phyloP scores from a whole-genome alignment of 768 basidiomycete genomes.

The Russula emetica region DNA sequence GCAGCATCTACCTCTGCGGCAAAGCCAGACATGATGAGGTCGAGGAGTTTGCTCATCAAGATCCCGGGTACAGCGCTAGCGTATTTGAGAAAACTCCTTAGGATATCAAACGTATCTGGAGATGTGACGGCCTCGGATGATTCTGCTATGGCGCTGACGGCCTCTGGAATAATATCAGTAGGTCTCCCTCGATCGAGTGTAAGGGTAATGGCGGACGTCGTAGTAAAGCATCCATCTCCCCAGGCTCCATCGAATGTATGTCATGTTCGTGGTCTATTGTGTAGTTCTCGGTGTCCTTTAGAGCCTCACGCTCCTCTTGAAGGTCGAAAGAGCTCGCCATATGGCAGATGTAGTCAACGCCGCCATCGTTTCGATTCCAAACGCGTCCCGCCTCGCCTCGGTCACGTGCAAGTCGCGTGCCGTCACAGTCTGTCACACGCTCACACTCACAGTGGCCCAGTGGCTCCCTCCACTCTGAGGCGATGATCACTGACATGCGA shows the following conservation, averaged over 20 bases:
- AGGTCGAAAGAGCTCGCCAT: constrained; percentile 55
- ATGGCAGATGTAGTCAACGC: neutral
- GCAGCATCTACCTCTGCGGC: constrained; percentile 69
- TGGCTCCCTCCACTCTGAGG: no score
- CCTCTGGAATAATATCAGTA: constrained; percentile 43
- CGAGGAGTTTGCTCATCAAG: constrained; percentile 80
- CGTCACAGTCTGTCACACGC: neutral
- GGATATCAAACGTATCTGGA: constrained; percentile 70
- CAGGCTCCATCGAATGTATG: constrained; percentile 49
- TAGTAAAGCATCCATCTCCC: constrained; percentile 43
- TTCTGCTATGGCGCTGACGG: constrained; percentile 76
- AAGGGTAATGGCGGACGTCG: constrained; percentile 44
- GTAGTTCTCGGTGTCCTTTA: constrained; percentile 59
- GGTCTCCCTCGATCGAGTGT: constrained; percentile 2
- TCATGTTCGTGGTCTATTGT: constrained; percentile 68
- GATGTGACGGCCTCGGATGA: constrained; percentile 69
- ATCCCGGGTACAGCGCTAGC: constrained; percentile 56
- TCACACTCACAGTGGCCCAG: no score
- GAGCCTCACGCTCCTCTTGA: constrained; percentile 67
- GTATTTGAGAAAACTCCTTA: constrained; percentile 77
- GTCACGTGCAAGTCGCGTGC: constrained; percentile 15
- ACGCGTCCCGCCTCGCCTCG: constrained; percentile 15
- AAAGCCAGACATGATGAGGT: constrained; percentile 77
- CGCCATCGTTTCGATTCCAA: neutral
- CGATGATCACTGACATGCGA: no score